Evolutionary conservation across 2,329 filamentous ascomycete species (phyloP), one percentile per base, ranked within the genome.

Genomic region (Pseudogymnoascus sp.): DNA sequence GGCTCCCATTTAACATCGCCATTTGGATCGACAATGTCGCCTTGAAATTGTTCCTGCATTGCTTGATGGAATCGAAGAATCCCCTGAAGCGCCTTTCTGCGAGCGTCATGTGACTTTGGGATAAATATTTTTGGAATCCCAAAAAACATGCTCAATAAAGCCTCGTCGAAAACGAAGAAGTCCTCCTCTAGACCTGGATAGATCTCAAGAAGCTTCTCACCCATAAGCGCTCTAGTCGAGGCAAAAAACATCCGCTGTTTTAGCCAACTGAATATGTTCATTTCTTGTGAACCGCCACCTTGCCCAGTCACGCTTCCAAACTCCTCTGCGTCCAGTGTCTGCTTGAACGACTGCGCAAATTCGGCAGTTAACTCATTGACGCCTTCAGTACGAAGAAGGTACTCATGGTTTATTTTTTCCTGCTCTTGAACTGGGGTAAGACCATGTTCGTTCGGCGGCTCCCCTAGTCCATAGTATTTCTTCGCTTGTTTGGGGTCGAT

Each of bases 371-470:
- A 35, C 35, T 59, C 52, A 31, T 59, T 59, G 16, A 35, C 52
- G 26, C 35, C 35, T 35, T 59, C 52, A 19, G 16, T 23, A 8
- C 35, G 29, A 21, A 59, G 52, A 29, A 59, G 52, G 26, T 35
- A 59, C 19, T 59, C 52, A 35, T 59, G 52, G 19, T 59, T 59
- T 11, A 59, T 59, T 31, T 59, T 29, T 59, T 59, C 52, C 23
- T 21, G 16, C 8, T 29, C 52, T 29, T 59, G 19, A 19, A 31
- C 23, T 19, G 52, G 52, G 8, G 52, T 59, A 19, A 59, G 16
- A 6, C 52, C 52, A 5, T 38, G 35, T 10, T 31, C 26, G 8
- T 59, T 59, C 35, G 52, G 23, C 16, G 29, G 26, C 8, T 31
- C 52, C n/a, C 52, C 23, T 59, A 31, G 14, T 59, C 52, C 52